Evolutionary conservation across 208 protist species (phyloP).

Genomic region (Acanthamoeba lenticulata): DNA sequence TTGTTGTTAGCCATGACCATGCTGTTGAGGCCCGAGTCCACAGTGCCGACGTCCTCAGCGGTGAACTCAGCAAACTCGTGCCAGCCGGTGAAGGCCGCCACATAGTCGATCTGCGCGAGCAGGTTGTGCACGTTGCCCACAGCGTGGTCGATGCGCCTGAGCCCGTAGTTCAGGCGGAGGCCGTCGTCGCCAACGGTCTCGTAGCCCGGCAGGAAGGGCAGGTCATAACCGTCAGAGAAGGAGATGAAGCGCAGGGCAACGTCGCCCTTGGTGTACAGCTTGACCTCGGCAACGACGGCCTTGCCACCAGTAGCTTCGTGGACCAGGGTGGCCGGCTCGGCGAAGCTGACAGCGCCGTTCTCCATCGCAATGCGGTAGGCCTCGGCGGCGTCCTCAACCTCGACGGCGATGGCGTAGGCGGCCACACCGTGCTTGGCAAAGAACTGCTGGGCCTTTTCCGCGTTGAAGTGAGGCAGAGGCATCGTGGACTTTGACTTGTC

Average conservation of each 20-base stretch:
- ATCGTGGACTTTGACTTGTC: not conserved
- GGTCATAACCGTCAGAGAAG: conserved; percentile 25
- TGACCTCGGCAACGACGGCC: conserved; percentile 7
- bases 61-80: conserved; percentile 63
- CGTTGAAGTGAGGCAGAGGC: not conserved
- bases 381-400: conserved; percentile 35
- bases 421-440: conserved; percentile 47
- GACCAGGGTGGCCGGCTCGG: conserved; percentile 12
- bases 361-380: conserved; percentile 28
- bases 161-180: conserved; percentile 7
- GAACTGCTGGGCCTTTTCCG: not conserved
- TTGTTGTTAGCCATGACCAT: conserved; percentile 60
- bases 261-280: conserved; percentile 54
- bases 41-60: conserved; percentile 60
- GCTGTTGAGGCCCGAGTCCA: conserved; percentile 54
- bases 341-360: not conserved
- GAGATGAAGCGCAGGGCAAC: conserved; percentile 46
- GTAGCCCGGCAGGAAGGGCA: conserved; percentile 20
- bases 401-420: not conserved
- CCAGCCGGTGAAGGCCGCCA: conserved; percentile 14
- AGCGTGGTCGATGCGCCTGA: conserved; percentile 41
- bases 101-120: conserved; percentile 35
- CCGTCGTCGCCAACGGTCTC: not conserved
- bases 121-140: conserved; percentile 60
- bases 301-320: conserved; percentile 24